Percentiles rank a stretch among this genome's conserved stretches.
Evolutionary conservation across 2,329 filamentous ascomycete species (phyloP).

Genomic region (Alternaria sp.): DNA sequence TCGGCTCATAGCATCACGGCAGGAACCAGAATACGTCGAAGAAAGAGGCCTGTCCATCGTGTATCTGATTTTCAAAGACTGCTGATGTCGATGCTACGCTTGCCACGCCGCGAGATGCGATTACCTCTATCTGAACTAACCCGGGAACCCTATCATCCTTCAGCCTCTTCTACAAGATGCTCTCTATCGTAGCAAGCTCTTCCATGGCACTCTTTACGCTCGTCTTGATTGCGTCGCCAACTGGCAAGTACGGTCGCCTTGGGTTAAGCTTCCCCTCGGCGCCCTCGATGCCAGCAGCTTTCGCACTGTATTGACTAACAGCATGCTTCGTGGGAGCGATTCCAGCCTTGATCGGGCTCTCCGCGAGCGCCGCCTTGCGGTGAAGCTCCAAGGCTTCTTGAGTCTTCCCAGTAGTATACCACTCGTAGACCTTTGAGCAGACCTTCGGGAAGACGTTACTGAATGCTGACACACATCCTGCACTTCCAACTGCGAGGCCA

Average conservation of each 20-base stretch:
- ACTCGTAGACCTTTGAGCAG: conserved; percentile 63
- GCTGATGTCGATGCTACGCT: not conserved
- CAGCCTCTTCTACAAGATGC: conserved; percentile 5
- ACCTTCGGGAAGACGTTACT: conserved; percentile 64
- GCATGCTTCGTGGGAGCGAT: conserved; percentile 74
- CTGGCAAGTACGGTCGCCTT: conserved; percentile 36
- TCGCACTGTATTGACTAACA: conserved; percentile 65
- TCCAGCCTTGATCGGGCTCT: conserved; percentile 69
- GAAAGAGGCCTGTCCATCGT: not conserved
- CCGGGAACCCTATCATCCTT: not conserved
- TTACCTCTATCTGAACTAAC: not conserved
- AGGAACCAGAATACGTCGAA: not conserved
- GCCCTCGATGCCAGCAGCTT: conserved; percentile 58
- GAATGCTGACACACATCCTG: conserved; percentile 64
- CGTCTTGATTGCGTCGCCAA: conserved; percentile 30
- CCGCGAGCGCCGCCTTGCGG: conserved; percentile 67
- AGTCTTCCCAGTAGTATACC: conserved; percentile 64
- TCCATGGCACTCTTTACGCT: conserved; percentile 33
- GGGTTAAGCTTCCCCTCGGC: conserved; percentile 38
- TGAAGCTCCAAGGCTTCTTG: conserved; percentile 68
- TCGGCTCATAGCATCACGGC: not conserved
- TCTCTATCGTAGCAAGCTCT: conserved; percentile 36
- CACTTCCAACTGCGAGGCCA: conserved; percentile 59
- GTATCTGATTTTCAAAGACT: too few species aligned
- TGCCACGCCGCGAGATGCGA: not conserved